These are phyloP conservation scores for Saccharum spontaneum DNA, from an alignment of 176 grass and related monocot genomes.

Conservation along the genomic window DNA sequence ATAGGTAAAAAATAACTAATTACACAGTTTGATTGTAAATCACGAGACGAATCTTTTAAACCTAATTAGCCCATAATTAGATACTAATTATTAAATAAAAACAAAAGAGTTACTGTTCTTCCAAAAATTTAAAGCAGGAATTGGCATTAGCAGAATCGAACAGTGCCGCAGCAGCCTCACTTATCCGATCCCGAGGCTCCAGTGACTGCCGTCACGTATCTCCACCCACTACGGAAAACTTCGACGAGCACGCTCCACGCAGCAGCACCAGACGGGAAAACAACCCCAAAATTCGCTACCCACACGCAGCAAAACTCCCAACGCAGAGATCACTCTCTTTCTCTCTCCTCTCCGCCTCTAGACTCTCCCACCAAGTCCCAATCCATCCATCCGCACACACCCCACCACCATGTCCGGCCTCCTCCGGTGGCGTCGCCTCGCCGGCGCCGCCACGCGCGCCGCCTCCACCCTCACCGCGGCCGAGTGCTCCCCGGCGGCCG, in stretches of 20 bases:
- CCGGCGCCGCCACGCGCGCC: conserved; percentile 59
- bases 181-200: conserved; percentile 44
- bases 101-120: no score
- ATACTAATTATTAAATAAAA: no score
- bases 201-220: background rate
- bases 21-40: no score
- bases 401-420: conserved; percentile 65
- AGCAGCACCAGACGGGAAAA: background rate
- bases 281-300: conserved; percentile 23
- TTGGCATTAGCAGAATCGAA: conserved; percentile 19
- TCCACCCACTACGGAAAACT: conserved; percentile 15
- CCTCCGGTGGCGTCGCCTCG: conserved; percentile 79
- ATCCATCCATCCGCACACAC: conserved; percentile 25
- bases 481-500: conserved; percentile 28
- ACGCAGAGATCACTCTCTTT: background rate
- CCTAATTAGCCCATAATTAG: no score
- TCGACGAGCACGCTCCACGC: background rate
- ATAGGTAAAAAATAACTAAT: no score
- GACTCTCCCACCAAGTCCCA: background rate
- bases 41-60: no score
- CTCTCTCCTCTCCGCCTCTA: background rate
- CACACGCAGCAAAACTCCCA: conserved; percentile 36
- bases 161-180: background rate
- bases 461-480: conserved; percentile 40
- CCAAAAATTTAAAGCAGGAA: no score